phyloP scores from a whole-genome alignment of 1,139 yeast genomes.

The Petasospora fabianii region DNA sequence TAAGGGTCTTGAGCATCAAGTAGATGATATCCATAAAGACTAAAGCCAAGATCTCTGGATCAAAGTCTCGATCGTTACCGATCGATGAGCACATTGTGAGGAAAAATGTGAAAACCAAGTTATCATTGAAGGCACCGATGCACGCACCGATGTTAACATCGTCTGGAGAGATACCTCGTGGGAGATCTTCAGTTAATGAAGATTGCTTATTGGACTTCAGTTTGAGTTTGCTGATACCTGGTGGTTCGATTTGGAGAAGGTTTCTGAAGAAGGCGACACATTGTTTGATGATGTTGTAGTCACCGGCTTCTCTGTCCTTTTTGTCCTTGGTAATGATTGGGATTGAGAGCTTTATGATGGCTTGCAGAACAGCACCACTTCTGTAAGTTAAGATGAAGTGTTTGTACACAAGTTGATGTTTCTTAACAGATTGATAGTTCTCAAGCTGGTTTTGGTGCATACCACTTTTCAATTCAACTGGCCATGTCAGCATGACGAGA shows the following conservation, averaged over 20 bases:
- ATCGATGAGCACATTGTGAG: conserved; percentile 65
- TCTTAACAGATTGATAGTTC: conserved; percentile 56
- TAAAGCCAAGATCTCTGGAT: conserved; percentile 55
- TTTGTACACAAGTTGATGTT: conserved; percentile 70
- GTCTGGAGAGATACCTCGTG: conserved; percentile 51
- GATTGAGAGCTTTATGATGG: conserved; percentile 66
- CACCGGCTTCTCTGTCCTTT: conserved; percentile 63
- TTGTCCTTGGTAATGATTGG: conserved; percentile 56
- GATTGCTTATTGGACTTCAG: conserved; percentile 30
- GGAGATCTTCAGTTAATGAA: conserved; percentile 41
- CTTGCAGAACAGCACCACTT: conserved; percentile 61
- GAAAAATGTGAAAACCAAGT: conserved; percentile 69
- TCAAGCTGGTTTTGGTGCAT: conserved; percentile 50
- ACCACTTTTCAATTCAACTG: conserved; percentile 54
- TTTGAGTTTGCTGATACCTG: conserved; percentile 46
- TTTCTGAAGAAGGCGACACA: conserved; percentile 76
- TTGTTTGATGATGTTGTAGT: conserved; percentile 67
- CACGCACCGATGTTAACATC: conserved; percentile 68
- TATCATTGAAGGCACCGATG: conserved; percentile 53
- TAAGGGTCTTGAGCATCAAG: conserved; percentile 56
- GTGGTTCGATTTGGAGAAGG: conserved; percentile 70
- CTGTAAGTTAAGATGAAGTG: conserved; percentile 56
- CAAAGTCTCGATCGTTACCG: conserved; percentile 52
- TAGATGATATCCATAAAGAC: conserved; percentile 69
- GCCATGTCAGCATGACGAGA: conserved; percentile 85